Conservation (phyloP, 2,329 filamentous ascomycete genomes). For the Ilyonectria robusta region DNA sequence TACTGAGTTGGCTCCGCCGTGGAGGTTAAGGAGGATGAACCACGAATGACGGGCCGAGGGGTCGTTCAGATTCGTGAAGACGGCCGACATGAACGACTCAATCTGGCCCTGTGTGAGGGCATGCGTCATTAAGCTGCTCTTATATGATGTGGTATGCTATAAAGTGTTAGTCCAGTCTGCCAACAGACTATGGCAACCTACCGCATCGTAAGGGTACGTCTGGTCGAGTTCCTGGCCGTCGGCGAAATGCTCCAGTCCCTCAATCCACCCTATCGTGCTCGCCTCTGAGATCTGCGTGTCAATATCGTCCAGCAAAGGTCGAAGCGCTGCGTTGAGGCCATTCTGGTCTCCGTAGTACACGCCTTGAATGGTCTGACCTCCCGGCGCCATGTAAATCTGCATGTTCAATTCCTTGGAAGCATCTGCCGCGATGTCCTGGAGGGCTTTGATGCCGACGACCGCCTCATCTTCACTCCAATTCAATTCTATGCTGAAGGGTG, state of each 20-base stretch:
- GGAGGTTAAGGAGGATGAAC: conserved; percentile 49
- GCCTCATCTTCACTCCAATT: conserved; percentile 39
- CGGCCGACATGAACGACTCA: conserved; percentile 35
- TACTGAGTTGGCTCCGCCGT: conserved; percentile 54
- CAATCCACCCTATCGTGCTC: conserved; percentile 45
- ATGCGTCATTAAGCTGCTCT: conserved; percentile 48
- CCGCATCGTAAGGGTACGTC: conserved; percentile 44
- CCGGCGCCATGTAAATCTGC: conserved; percentile 42
- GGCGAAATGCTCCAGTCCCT: conserved; percentile 42
- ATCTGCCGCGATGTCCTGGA: conserved; percentile 45
- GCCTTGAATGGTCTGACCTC: conserved; percentile 45
- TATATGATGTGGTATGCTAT: conserved; percentile 51
- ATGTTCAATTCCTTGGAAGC: conserved; percentile 49
- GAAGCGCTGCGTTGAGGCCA: conserved; percentile 31
- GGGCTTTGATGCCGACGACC: conserved; percentile 37
- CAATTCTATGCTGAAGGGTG: conserved; percentile 40
- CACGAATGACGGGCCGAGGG: conserved; percentile 32
- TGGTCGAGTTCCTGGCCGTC: conserved; percentile 40
- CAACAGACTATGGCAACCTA: conserved; percentile 9
- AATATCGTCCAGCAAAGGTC: conserved; percentile 41
- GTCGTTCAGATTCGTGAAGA: conserved; percentile 40
- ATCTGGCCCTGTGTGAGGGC: conserved; percentile 43
- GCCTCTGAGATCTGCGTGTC: conserved; percentile 23
- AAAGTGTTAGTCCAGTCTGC: conserved; percentile 5
- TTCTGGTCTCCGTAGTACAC: conserved; percentile 46